Base-by-base conservation (phyloP, 768 basidiomycete genomes). In the Candolleomyces efflorescens region DNA sequence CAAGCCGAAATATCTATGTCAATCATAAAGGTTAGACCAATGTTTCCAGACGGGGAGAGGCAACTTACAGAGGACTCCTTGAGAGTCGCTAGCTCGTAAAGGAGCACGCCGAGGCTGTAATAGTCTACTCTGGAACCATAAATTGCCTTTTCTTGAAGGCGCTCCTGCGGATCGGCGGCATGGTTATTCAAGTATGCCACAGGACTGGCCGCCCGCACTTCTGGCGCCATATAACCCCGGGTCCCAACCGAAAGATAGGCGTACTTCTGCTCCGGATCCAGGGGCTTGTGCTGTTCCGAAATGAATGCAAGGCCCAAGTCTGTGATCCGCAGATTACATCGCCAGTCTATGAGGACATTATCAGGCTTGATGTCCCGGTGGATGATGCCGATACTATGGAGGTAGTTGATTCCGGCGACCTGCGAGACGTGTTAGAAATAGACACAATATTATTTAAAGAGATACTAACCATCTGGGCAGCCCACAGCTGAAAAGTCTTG, bases 31-130 rank as follows among this genome's bases (percentile, higher is more conserved):
- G 32, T 32, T 32, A 32, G 32, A 32, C 6, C 32, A 9, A 32
- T 32, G 11, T 11, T 32, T 32, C 11, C 32, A 7, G 2, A 32
- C 7, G 7, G 32, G 32, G 32, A 32, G 32, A 11, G 32, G 11
- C 32, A 32, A 32, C 32, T 5, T 32, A 32, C 32, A 32, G 32
- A 32, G 5, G 32, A 32, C 5, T 32, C 32, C 12, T 26, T 3
- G 23, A 15, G 11, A 32, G 23, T 17, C 3, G 37, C 53, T 44
- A 60, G 36, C 43, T 60, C 55, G 20, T 49, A 96, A 10, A 96
- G 75, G 53, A 96, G 96, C 60, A 97, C 82, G 0, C 94, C 94
- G 53, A 95, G 78, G 5, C 95, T 97, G 94, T 94, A 98, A 36
- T 94, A 78, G 66, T 98, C 94, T 45, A 94, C 93, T 81, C 96